Evolutionary conservation across 768 basidiomycete species (phyloP), one percentile per base, ranked within the genome.

Genomic region (Lenzites betulinus): DNA sequence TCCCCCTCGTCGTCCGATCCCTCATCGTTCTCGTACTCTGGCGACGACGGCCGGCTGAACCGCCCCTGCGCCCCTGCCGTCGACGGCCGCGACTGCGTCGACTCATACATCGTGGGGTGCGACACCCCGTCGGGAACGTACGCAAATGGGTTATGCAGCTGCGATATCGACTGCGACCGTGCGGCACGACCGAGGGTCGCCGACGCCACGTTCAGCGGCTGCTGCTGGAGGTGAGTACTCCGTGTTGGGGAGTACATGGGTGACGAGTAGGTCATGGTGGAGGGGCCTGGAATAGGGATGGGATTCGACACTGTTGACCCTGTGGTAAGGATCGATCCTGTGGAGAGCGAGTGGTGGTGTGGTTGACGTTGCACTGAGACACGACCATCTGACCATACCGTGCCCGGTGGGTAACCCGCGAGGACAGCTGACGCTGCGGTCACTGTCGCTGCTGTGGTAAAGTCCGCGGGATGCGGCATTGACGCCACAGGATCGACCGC

Each of bases 11-110:
- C 66, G 44, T 71, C 70, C 44, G 73, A 71, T 44, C 72, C 73
- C 42, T 71, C 70, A 48, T 76, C 75, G 39, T 73, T 67, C 39
- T 75, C 74, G 8, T 71, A 67, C 46, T 75, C 76, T 30, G 72
- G 74, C 25, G 75, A 74, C 23, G 66, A 66, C 22, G 62, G 56
- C 11, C 67, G 66, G 52, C 69, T 65, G 62, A 60, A 47, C 49
- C 64, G 54, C 39, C 69, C 54, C 30, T 25, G 44, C 44, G 38
- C 72, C 51, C 13, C 30, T 5, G 73, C 49, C 20, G 73, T 72
- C 25, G 65, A 62, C 2, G 71, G 70, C n/a, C 67, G 66, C 47
- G 70, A 69, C 62, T 53, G 30, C 42, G 50, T 63, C 30, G 66
- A 59, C 61, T 69, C 68, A 43, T 69, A 67, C 51, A 66, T 67